Conservation (phyloP, 805 yeast genomes). For the Myxozyma melibiosi region DNA sequence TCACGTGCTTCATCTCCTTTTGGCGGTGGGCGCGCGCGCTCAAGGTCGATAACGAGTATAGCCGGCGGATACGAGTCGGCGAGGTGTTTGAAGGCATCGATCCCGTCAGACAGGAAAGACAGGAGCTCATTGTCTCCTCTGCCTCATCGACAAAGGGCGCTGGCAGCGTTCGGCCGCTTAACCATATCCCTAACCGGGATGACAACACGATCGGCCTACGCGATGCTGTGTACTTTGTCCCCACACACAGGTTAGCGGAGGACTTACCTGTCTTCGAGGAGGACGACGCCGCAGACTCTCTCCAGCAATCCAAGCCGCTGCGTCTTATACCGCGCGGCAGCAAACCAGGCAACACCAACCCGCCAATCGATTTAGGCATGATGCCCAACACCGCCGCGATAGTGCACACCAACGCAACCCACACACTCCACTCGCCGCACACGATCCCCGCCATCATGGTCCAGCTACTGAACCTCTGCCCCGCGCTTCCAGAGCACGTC, state of each 20-base stretch:
- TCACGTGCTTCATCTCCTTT: conserved; percentile 45
- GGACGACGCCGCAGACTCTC: background rate
- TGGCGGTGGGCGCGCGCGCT: conserved; percentile 55
- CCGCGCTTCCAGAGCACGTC: conserved; percentile 49
- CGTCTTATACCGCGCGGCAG: background rate
- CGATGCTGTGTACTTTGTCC: background rate
- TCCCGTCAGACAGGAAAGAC: background rate
- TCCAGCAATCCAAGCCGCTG: too few species aligned
- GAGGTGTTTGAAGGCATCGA: conserved; percentile 42
- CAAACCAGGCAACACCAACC: too few species aligned
- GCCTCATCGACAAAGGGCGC: background rate
- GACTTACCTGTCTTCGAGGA: too few species aligned
- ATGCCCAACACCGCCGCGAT: conserved; percentile 46
- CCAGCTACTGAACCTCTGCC: conserved; percentile 46
- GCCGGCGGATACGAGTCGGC: conserved; percentile 42
- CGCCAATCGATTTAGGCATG: conserved; percentile 16
- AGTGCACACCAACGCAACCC: conserved; percentile 46
- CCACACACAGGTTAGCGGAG: background rate
- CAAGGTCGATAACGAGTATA: conserved; percentile 47
- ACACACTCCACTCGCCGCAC: conserved; percentile 47
- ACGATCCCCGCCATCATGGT: conserved; percentile 51
- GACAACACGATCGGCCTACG: conserved; percentile 1
- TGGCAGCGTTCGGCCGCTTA: background rate
- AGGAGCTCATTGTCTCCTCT: background rate
- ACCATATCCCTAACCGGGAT: background rate